Evolutionary conservation across 2,329 filamentous ascomycete species (phyloP).

Genomic region (Aspergillus glaucus): DNA sequence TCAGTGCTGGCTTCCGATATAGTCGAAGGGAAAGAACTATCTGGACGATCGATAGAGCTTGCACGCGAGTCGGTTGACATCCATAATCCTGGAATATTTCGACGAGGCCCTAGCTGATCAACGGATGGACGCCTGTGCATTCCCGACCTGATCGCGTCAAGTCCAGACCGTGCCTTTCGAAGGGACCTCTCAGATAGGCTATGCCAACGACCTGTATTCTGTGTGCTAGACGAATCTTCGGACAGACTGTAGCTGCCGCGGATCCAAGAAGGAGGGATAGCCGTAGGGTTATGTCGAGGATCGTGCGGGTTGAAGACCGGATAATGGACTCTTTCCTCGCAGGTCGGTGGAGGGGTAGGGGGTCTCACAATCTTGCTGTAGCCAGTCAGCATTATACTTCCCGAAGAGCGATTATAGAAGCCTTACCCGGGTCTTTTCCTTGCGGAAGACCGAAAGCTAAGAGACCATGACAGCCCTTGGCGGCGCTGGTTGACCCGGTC

Average conservation of each 20-base stretch:
- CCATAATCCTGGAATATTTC: constrained; percentile 6
- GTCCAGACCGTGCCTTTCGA: constrained; percentile 25
- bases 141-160: constrained; percentile 23
- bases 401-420: neutral
- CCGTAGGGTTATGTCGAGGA: constrained; percentile 28
- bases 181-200: constrained; percentile 23
- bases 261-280: constrained; percentile 5
- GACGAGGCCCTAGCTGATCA: neutral
- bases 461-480: constrained; percentile 15
- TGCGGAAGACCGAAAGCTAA: constrained; percentile 12
- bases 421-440: constrained; percentile 19
- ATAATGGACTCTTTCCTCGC: constrained; percentile 29
- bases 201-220: constrained; percentile 19
- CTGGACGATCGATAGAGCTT: constrained; percentile 10
- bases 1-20: constrained; percentile 25
- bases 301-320: constrained; percentile 31
- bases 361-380: constrained; percentile 5
- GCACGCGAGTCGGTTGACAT: constrained; percentile 14
- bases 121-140: constrained; percentile 15
- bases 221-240: constrained; percentile 7
- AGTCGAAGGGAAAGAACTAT: constrained; percentile 11
- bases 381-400: neutral
- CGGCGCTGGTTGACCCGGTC: constrained; percentile 3
- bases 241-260: constrained; percentile 9
- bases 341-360: constrained; percentile 14